Evolutionary conservation across 805 yeast genomes (phyloP).

Genomic region (Cyberlindnera xylosilytica): DNA sequence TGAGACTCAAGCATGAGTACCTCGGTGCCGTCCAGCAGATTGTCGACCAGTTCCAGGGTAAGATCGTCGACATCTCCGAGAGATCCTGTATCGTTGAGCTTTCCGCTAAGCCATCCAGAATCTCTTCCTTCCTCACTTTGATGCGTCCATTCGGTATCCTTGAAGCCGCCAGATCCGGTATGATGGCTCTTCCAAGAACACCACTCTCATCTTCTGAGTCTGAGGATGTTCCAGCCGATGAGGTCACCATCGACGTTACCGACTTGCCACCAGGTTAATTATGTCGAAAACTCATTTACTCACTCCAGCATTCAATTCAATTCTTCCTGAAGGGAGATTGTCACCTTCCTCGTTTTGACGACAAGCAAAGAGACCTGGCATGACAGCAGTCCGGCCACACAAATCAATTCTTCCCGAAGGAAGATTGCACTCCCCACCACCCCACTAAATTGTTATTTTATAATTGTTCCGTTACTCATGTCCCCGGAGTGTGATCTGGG

Average conservation of each 20-base stretch:
- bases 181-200: slow-evolving; percentile 98
- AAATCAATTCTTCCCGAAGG: no score
- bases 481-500: no score
- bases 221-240: slow-evolving; percentile 48
- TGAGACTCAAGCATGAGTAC: slow-evolving; percentile 91
- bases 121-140: slow-evolving; percentile 81
- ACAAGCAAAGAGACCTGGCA: no score
- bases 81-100: slow-evolving; percentile 93
- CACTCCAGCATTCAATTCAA: neutral
- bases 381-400: no score
- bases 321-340: slow-evolving; percentile 9
- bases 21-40: slow-evolving; percentile 79
- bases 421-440: neutral
- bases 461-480: no score
- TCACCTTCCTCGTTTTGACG: no score
- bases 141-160: slow-evolving; percentile 94
- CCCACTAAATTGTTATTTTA: no score
- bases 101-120: slow-evolving; percentile 88
- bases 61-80: slow-evolving; percentile 86
- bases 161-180: slow-evolving; percentile 96
- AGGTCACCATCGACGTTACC: slow-evolving; percentile 78
- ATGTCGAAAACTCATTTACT: neutral
- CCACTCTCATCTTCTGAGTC: slow-evolving; percentile 65
- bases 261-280: slow-evolving; percentile 91
- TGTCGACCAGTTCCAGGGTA: slow-evolving; percentile 88